Percentiles rank a stretch among this genome's conserved stretches.
Evolutionary conservation across 805 yeast genomes (phyloP).

Genomic region (Groenewaldozyma salmanticensis): DNA sequence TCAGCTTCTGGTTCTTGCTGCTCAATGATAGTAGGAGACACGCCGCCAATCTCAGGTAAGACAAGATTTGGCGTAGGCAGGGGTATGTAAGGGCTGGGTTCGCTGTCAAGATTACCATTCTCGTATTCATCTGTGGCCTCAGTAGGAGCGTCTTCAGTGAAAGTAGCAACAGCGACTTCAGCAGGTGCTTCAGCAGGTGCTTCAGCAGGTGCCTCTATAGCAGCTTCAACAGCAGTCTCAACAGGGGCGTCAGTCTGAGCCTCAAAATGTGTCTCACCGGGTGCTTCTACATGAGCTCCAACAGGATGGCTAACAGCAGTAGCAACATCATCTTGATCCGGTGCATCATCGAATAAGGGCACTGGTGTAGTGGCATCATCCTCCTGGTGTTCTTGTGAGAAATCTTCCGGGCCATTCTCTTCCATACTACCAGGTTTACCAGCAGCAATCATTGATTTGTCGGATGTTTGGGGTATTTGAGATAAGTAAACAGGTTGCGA

Average conservation of each 20-base stretch:
- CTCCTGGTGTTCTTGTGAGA: neutral
- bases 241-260: neutral
- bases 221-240: neutral
- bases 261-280: neutral
- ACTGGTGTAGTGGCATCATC: neutral
- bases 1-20: too few relatives aligned
- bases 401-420: too few relatives aligned
- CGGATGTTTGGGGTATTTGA: neutral
- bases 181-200: too few relatives aligned
- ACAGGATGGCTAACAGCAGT: neutral
- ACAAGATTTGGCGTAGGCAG: neutral
- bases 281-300: neutral
- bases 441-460: neutral
- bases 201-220: neutral
- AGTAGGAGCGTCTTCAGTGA: too few relatives aligned
- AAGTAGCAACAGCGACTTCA: too few relatives aligned
- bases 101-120: too few relatives aligned
- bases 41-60: neutral
- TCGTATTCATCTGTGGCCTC: too few relatives aligned
- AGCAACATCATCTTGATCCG: neutral
- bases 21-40: neutral
- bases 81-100: neutral
- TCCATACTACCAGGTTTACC: too few relatives aligned
- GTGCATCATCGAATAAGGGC: neutral
- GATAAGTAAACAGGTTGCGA: neutral